Conservation (phyloP, 495 filamentous ascomycete genomes). For the Coniosporium apollinis region DNA sequence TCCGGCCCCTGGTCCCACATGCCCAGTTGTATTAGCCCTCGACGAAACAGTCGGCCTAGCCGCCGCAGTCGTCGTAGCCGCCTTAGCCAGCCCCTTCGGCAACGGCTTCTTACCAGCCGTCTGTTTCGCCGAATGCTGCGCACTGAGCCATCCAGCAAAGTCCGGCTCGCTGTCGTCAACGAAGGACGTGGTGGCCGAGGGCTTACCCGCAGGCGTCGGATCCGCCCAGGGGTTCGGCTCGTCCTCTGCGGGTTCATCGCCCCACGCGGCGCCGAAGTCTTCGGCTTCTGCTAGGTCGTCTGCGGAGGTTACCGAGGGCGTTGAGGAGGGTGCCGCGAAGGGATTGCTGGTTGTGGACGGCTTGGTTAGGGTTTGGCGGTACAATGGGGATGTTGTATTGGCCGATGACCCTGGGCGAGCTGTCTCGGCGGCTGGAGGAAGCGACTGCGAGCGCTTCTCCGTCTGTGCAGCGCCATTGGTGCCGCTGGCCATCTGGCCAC, state of each 20-base stretch:
- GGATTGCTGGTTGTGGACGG: background rate
- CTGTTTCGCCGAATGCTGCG: slow-evolving; percentile 58
- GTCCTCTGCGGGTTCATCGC: slow-evolving; percentile 28
- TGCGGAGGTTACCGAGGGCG: background rate
- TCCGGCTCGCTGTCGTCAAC: slow-evolving; percentile 72
- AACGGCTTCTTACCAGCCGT: slow-evolving; percentile 37
- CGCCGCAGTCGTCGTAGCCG: slow-evolving; percentile 21
- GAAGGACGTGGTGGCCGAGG: slow-evolving; percentile 12
- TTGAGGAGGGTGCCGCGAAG: slow-evolving; percentile 1
- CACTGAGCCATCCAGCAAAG: slow-evolving; percentile 84
- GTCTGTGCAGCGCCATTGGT: slow-evolving; percentile 17
- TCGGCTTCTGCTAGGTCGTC: slow-evolving; percentile 25
- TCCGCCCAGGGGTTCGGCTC: slow-evolving; percentile 6
- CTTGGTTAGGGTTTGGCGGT: background rate
- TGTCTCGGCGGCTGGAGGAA: slow-evolving; percentile 1
- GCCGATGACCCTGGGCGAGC: background rate
- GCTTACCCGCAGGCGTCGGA: slow-evolving; percentile 14
- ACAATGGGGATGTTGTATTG: background rate
- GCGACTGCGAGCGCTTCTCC: slow-evolving; percentile 9
- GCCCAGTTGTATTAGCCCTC: slow-evolving; percentile 22
- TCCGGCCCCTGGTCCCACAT: slow-evolving; percentile 13
- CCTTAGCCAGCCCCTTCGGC: slow-evolving; percentile 60
- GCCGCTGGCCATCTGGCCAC: slow-evolving; percentile 60
- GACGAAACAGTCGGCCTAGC: slow-evolving; percentile 6
- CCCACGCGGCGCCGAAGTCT: slow-evolving; percentile 32